Base-by-base conservation (phyloP, 192 early-diverging fungal species). In the Coemansia sp. region DNA sequence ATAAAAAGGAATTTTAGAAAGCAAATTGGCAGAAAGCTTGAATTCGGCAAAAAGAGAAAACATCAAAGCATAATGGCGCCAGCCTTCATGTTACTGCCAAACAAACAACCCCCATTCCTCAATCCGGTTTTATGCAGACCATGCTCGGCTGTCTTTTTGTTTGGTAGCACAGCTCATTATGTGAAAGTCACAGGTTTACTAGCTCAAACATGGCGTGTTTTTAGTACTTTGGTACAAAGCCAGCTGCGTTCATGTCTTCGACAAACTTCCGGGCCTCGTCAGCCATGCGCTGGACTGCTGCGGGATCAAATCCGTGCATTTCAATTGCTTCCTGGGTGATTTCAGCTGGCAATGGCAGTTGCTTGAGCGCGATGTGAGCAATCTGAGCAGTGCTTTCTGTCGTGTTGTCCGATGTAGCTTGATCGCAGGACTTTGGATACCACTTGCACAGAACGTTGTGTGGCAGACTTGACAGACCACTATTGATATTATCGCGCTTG, bases 361-460 rank as follows among this genome's bases (percentile, higher is more conserved):
- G 52, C 11, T 54, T 31, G 6, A 28, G 52, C n/a, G 24, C 28
- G 2, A 15, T 14, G 15, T 54, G 52, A 28, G 17, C 18, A 24
- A 28, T 3, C 8, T 4, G 23, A 6, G 52, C 52, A 12, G 18
- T 28, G 14, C 28, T 54, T 6, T 15, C 23, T 4, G 52, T 54
- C 24, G 15, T 28, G 28, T 31, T 28, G 9, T 15, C 23, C 11
- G 50, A 17, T 1, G 52, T 24, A 14, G 52, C 25, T 14, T 54
- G 26, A 7, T 11, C 52, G 26, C 52, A 54, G 9, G 52, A 28
- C 52, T 54, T 54, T 54, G 52, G 52, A 54, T 54, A 54, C 52
- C 52, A 54, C 52, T 54, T 54, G 52, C 52, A 54, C 26, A 54
- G 23, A 4, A 54, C 52, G 26, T 54, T 28, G 1, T 15, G 7